These are phyloP conservation scores for Paraphaeosphaeria sporulosa DNA, from an alignment of 2,329 filamentous ascomycete species.

Conservation along the genomic window DNA sequence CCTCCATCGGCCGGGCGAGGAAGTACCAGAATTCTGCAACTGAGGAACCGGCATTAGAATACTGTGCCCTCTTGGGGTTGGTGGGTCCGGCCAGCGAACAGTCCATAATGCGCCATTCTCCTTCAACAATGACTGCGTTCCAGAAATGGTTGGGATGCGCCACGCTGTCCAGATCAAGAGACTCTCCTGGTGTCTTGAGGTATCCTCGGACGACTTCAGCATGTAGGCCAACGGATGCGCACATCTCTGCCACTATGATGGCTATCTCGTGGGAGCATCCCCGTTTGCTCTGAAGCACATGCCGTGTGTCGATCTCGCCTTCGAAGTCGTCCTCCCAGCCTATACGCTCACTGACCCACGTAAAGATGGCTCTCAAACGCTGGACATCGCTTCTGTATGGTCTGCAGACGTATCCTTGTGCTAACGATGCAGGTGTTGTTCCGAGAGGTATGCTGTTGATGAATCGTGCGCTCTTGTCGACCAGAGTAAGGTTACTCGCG, in stretches of 20 bases:
- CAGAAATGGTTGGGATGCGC: slow-evolving; percentile 96
- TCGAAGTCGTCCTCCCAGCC: slow-evolving; percentile 96
- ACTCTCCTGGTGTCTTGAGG: slow-evolving; percentile 86
- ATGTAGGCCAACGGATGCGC: slow-evolving; percentile 83
- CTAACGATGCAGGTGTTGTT: slow-evolving; percentile 81
- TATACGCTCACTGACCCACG: slow-evolving; percentile 95
- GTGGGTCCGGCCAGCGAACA: slow-evolving; percentile 91
- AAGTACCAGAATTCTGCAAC: slow-evolving; percentile 92
- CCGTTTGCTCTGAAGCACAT: slow-evolving; percentile 83
- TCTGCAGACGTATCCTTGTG: slow-evolving; percentile 90
- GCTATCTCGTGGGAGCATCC: slow-evolving; percentile 92
- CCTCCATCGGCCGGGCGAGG: slow-evolving; percentile 83
- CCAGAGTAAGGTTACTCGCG: slow-evolving; percentile 79
- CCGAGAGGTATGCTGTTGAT: slow-evolving; percentile 82
- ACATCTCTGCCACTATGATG: slow-evolving; percentile 90
- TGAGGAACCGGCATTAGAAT: slow-evolving; percentile 74
- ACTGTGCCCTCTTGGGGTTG: slow-evolving; percentile 79
- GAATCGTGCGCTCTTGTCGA: slow-evolving; percentile 96
- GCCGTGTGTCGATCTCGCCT: slow-evolving; percentile 80
- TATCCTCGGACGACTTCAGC: slow-evolving; percentile 90
- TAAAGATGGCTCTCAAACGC: slow-evolving; percentile 91
- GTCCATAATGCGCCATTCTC: slow-evolving; percentile 96
- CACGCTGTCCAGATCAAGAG: slow-evolving; percentile 75
- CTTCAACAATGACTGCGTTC: slow-evolving; percentile 92
- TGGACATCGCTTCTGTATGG: slow-evolving; percentile 96